Conservation (phyloP, 148 eudicot genomes). For the Chenopodium quinoa region DNA sequence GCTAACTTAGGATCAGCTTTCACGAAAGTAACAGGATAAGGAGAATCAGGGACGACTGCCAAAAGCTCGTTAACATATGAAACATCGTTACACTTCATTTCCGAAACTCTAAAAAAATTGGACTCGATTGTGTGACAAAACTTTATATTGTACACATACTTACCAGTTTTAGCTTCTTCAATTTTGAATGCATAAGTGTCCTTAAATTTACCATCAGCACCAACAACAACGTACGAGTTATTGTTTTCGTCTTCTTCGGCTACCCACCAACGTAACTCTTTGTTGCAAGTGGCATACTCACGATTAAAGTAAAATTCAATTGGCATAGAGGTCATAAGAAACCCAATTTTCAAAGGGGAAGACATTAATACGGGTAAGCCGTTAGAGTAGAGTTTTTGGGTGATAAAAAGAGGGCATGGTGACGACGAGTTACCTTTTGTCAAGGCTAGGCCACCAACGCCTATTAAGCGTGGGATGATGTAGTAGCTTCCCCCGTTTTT, state of each 20-base stretch:
- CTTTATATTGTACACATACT: not conserved
- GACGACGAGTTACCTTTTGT: not conserved
- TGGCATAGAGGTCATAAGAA: too few species aligned
- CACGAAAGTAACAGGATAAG: not conserved
- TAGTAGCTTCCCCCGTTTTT: not conserved
- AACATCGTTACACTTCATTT: not conserved
- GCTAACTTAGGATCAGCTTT: not conserved
- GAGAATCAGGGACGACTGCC: not conserved
- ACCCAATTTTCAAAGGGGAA: not conserved
- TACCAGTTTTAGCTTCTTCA: not conserved
- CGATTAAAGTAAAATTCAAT: too few species aligned
- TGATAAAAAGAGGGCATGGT: not conserved
- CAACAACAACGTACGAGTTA: too few species aligned
- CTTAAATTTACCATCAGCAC: too few species aligned
- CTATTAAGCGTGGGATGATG: not conserved
- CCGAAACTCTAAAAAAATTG: too few species aligned
- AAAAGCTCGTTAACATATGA: not conserved
- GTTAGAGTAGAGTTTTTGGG: not conserved
- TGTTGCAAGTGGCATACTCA: too few species aligned
- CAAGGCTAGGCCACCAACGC: not conserved
- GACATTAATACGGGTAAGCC: not conserved
- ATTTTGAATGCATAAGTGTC: too few species aligned
- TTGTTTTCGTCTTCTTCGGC: too few species aligned
- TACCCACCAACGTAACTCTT: too few species aligned
- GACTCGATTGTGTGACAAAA: not conserved